phyloP scores from a whole-genome alignment of 2,329 filamentous ascomycete genomes.

The Plectosphaerella plurivora region DNA sequence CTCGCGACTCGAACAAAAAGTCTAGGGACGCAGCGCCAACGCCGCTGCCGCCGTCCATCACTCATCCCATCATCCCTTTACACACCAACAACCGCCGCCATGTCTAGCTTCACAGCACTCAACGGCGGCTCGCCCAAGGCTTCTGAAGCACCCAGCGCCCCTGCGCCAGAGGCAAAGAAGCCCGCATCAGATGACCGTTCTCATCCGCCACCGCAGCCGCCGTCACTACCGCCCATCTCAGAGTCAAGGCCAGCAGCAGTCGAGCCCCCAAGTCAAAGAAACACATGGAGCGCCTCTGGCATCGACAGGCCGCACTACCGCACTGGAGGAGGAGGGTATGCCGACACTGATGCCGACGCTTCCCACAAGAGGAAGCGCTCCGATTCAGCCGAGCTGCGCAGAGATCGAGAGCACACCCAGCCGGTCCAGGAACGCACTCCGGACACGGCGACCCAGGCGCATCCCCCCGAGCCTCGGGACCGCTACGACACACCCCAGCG shows the following conservation, averaged over 20 bases:
- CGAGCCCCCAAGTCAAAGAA: conserved; percentile 27
- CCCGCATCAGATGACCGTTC: conserved; percentile 27
- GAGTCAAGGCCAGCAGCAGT: conserved; percentile 17
- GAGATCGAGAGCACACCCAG: conserved; percentile 21
- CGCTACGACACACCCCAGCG: conserved; percentile 35
- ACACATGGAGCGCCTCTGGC: conserved; percentile 35
- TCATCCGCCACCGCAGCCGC: conserved; percentile 8
- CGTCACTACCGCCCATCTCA: background rate
- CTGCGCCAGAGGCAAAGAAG: conserved; percentile 21
- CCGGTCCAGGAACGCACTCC: conserved; percentile 26
- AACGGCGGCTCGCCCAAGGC: conserved; percentile 44
- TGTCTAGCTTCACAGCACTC: conserved; percentile 50
- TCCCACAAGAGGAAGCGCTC: conserved; percentile 68
- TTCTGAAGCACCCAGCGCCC: conserved; percentile 28
- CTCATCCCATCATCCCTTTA: too few species aligned
- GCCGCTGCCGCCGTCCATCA: too few species aligned
- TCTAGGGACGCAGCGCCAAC: too few species aligned
- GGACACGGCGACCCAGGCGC: conserved; percentile 22
- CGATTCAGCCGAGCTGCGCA: conserved; percentile 48
- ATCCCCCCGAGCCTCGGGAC: conserved; percentile 34
- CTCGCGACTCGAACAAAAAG: too few species aligned
- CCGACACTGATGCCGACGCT: conserved; percentile 37
- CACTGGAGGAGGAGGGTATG: conserved; percentile 24
- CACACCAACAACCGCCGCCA: conserved; percentile 20
- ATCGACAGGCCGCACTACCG: conserved; percentile 34